Percentiles rank a stretch among this genome's conserved stretches.
phyloP scores from a whole-genome alignment of 2,329 filamentous ascomycete species.

The Beauveria medogensis region DNA sequence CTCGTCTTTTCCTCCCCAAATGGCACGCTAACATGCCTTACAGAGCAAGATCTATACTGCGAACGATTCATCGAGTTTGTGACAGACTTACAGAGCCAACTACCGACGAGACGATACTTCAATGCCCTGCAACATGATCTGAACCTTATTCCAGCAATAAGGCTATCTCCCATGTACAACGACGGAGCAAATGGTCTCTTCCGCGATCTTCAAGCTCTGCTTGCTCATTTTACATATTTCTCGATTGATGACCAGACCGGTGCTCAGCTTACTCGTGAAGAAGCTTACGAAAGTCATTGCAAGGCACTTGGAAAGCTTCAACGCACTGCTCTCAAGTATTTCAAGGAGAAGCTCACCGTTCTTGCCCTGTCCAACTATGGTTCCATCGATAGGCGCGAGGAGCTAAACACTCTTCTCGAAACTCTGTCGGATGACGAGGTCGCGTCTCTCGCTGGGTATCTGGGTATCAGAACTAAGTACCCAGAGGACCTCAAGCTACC shows the following conservation, averaged over 20 bases:
- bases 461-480: conserved; percentile 78
- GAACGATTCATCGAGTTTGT: conserved; percentile 91
- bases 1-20: no score
- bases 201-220: conserved; percentile 70
- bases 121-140: conserved; percentile 82
- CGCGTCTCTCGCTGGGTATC: conserved; percentile 54
- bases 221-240: conserved; percentile 82
- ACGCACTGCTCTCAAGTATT: conserved; percentile 66
- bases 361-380: conserved; percentile 88
- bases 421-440: conserved; percentile 69
- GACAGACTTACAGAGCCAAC: conserved; percentile 82
- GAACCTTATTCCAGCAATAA: conserved; percentile 70
- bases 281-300: conserved; percentile 76
- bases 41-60: conserved; percentile 70
- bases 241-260: conserved; percentile 88
- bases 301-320: conserved; percentile 70
- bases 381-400: conserved; percentile 70
- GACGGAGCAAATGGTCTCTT: conserved; percentile 68
- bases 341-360: conserved; percentile 85
- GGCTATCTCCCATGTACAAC: conserved; percentile 69
- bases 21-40: conserved; percentile 22
- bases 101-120: conserved; percentile 89
- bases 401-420: conserved; percentile 69
- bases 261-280: conserved; percentile 59
- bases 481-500: conserved; percentile 60